Evolutionary conservation across 257 asterid species (phyloP).

Genomic region (Plantago elongata): DNA sequence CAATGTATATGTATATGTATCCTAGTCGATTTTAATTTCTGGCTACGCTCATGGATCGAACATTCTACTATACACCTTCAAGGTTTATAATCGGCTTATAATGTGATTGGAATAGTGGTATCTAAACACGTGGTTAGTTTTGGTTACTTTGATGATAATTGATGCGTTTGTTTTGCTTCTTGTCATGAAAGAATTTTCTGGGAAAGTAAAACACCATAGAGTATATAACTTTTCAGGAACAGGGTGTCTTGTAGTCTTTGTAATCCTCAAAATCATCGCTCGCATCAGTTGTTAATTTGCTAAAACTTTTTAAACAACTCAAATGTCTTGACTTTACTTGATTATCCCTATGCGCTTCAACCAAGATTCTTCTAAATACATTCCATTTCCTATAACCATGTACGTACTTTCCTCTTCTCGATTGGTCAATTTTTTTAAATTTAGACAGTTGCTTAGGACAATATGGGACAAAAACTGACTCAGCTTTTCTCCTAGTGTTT

Average conservation of each 20-base stretch:
- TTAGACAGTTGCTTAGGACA: constrained; percentile 40
- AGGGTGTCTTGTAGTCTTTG: constrained; percentile 50
- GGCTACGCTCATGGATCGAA: no score
- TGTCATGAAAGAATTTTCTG: constrained; percentile 47
- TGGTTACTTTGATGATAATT: constrained; percentile 42
- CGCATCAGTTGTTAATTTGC: constrained; percentile 25
- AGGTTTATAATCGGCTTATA: no score
- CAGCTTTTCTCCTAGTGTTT: constrained; percentile 32
- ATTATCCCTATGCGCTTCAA: constrained; percentile 40
- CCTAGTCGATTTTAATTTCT: no score
- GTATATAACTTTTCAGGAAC: constrained; percentile 8
- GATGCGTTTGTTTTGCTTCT: constrained; percentile 64
- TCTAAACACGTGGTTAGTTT: constrained; percentile 44
- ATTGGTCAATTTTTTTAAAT: constrained; percentile 10
- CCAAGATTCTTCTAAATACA: constrained; percentile 50
- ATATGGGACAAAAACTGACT: constrained; percentile 37
- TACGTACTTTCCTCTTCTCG: constrained; percentile 4
- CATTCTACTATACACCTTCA: no score
- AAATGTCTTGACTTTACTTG: constrained; percentile 31
- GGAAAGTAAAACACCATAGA: constrained; percentile 19
- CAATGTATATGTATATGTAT: no score
- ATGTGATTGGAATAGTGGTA: constrained; percentile 15
- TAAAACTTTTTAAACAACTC: constrained; percentile 19
- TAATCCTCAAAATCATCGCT: constrained; percentile 40
- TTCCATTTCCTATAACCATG: constrained; percentile 20